Percentiles rank a stretch among this genome's conserved stretches.
Conservation (phyloP, 768 basidiomycete species). For the Leucocoprinus leucothites region DNA sequence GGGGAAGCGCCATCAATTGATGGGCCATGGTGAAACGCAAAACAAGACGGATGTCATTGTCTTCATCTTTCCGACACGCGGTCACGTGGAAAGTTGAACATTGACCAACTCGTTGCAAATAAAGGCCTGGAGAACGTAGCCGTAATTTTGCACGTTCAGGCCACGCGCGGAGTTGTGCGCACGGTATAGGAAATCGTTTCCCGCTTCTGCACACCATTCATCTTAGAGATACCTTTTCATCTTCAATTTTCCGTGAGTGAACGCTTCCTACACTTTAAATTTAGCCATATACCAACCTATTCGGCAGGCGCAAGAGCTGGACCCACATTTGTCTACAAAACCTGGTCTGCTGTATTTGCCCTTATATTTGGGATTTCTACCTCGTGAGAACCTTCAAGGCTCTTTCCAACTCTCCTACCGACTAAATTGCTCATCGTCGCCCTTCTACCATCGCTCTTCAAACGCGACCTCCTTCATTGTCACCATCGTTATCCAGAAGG, state of each 20-base stretch:
- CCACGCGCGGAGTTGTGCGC: constrained; percentile 11
- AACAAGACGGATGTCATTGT: neutral
- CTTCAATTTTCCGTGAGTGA: constrained; percentile 22
- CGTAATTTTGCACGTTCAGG: constrained; percentile 24
- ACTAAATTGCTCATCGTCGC: constrained; percentile 5
- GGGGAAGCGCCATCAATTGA: neutral
- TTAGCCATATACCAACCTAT: constrained; percentile 20
- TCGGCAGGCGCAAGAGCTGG: constrained; percentile 28
- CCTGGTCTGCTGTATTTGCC: constrained; percentile 15
- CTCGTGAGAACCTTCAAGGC: constrained; percentile 11
- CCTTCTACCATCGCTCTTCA: constrained; percentile 24
- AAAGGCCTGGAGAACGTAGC: constrained; percentile 33
- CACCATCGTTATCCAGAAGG: constrained; percentile 59
- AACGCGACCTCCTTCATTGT: constrained; percentile 72
- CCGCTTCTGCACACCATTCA: constrained; percentile 3
- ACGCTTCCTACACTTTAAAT: constrained; percentile 3
- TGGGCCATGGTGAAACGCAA: neutral
- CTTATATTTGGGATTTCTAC: constrained; percentile 13
- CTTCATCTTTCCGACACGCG: constrained; percentile 28
- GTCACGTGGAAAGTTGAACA: constrained; percentile 55
- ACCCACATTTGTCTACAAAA: constrained; percentile 52
- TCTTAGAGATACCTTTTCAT: constrained; percentile 22
- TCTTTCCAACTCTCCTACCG: constrained; percentile 12
- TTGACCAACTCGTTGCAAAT: constrained; percentile 43
- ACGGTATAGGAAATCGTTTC: neutral